A percentile compares a stretch with the other conserved stretches of the same genome.
These are phyloP conservation scores for Diaporthe capsici DNA, from an alignment of 2,329 filamentous ascomycete genomes.

Conservation along the genomic window DNA sequence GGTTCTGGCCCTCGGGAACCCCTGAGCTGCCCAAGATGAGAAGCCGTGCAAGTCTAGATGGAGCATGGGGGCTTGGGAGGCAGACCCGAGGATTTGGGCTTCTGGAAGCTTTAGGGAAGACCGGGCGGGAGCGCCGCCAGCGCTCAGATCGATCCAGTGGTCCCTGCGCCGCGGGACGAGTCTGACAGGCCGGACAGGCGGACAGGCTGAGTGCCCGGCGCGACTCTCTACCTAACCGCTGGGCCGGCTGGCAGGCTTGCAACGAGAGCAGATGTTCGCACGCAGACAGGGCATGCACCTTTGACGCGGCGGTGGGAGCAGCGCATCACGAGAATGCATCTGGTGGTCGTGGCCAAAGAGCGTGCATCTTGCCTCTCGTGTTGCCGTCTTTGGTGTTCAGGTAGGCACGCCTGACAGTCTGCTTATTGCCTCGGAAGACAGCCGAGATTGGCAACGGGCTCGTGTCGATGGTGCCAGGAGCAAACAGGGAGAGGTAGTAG, in stretches of 20 bases:
- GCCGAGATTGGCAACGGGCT: constrained; percentile 14
- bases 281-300: neutral
- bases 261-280: neutral
- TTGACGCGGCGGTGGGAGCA: neutral
- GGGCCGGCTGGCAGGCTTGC: neutral
- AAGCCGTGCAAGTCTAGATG: neutral
- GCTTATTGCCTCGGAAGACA: constrained; percentile 9
- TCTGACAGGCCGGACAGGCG: neutral
- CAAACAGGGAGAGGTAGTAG: neutral
- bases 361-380: neutral
- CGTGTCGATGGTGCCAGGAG: constrained; percentile 4
- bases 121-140: constrained; percentile 20
- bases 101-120: constrained; percentile 30
- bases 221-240: too few species aligned
- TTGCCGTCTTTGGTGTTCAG: neutral
- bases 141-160: constrained; percentile 25
- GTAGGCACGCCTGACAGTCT: neutral
- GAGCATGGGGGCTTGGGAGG: neutral
- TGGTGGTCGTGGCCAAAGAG: constrained; percentile 7
- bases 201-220: too few species aligned
- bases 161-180: constrained; percentile 10
- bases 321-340: neutral
- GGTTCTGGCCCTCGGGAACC: constrained; percentile 12
- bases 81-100: constrained; percentile 22
- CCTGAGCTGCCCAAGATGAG: neutral